These are phyloP conservation scores for Umbelopsis sp. DNA, from an alignment of 192 early-diverging fungal genomes.

Conservation along the genomic window DNA sequence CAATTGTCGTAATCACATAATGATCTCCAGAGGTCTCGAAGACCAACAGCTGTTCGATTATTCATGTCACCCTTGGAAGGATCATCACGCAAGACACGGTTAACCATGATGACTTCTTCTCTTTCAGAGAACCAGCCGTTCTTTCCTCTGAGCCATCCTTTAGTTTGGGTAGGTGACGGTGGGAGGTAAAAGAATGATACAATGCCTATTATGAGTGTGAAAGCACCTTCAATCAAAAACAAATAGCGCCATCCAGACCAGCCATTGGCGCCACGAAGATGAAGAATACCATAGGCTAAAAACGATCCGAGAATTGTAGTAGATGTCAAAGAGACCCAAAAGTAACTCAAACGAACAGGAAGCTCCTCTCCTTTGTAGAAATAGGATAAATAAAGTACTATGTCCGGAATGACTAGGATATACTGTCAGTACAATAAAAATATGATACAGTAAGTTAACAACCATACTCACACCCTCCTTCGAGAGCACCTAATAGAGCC, in stretches of 20 bases:
- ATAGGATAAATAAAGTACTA: slow-evolving; percentile 52
- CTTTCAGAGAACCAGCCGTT: slow-evolving; percentile 51
- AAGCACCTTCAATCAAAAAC: slow-evolving; percentile 62
- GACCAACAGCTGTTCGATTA: slow-evolving; percentile 38
- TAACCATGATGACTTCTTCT: slow-evolving; percentile 55
- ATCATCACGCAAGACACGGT: slow-evolving; percentile 60
- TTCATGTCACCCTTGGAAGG: slow-evolving; percentile 47
- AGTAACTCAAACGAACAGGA: slow-evolving; percentile 47
- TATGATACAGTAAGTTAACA: neutral
- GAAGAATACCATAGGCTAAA: slow-evolving; percentile 57
- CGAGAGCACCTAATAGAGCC: slow-evolving; percentile 48
- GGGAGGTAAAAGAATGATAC: slow-evolving; percentile 57
- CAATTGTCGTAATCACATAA: slow-evolving; percentile 30
- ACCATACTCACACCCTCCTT: slow-evolving; percentile 38
- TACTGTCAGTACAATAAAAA: neutral
- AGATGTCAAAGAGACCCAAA: slow-evolving; percentile 47
- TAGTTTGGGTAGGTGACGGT: slow-evolving; percentile 42
- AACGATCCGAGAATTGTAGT: slow-evolving; percentile 52
- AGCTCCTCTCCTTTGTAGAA: slow-evolving; percentile 54
- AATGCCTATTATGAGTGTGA: slow-evolving; percentile 49
- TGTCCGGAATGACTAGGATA: slow-evolving; percentile 41
- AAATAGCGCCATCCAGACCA: slow-evolving; percentile 64
- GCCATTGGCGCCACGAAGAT: slow-evolving; percentile 49
- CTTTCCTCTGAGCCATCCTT: slow-evolving; percentile 34
- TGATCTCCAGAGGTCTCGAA: slow-evolving; percentile 32